Evolutionary conservation across 371 early-diverging fungal species (phyloP).

Genomic region (Rhizopus sp.): DNA sequence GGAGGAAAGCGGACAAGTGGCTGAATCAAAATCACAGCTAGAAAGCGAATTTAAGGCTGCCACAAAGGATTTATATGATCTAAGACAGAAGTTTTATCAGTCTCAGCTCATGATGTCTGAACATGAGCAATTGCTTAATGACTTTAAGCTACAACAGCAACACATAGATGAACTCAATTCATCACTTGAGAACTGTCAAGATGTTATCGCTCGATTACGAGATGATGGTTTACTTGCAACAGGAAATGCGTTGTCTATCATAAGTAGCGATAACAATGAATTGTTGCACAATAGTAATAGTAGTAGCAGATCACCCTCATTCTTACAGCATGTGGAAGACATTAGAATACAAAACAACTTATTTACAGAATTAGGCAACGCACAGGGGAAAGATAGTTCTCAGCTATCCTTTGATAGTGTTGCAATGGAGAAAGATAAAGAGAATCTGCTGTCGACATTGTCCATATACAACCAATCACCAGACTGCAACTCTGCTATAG

Average conservation of each 20-base stretch:
- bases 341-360: constrained; percentile 1
- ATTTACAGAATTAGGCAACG: constrained; percentile 15
- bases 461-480: constrained; percentile 13
- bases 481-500: constrained; percentile 15
- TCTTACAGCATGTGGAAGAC: background rate
- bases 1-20: constrained; percentile 37
- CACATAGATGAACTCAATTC: constrained; percentile 30
- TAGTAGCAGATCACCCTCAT: no score
- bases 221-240: background rate
- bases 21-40: constrained; percentile 30
- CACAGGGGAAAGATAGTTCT: constrained; percentile 9
- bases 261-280: no score
- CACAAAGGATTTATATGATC: constrained; percentile 22
- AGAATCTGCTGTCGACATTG: background rate
- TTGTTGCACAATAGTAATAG: no score
- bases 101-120: constrained; percentile 23
- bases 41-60: constrained; percentile 26
- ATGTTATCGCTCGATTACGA: constrained; percentile 14
- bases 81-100: constrained; percentile 27
- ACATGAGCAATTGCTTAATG: constrained; percentile 30
- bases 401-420: background rate
- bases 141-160: constrained; percentile 24
- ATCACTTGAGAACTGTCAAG: constrained; percentile 36
- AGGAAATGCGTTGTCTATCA: no score
- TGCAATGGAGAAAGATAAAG: background rate